Base-by-base conservation (phyloP, 2,329 filamentous ascomycete species). In the Decorospora gaudefroyi region DNA sequence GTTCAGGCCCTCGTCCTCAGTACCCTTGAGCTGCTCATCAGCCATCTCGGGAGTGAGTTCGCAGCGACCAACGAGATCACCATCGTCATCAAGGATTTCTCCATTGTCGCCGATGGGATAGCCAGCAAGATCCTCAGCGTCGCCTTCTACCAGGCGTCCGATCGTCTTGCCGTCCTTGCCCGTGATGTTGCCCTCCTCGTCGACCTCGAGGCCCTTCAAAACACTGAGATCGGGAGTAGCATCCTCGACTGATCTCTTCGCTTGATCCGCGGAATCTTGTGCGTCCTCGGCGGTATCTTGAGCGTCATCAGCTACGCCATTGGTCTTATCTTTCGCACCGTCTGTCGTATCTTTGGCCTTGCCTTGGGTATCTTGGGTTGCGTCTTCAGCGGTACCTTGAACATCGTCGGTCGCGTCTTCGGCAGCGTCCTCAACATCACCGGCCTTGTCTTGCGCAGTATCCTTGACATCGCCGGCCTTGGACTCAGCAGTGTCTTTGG, bases 11-110 rank as follows among this genome's bases (percentile, higher is more conserved):
- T 67, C 68, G 5, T 61, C 70, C 23, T 68, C 59, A 36, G 69
- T 70, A 26, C 72, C 57, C 28, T 70, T 57, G 17, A 73, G 55
- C 43, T 76, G 72, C 40, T 73, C 67, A 50, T 75, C 68, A 33
- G 68, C 67, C 29, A 68, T 62, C 25, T 77, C 74, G 10, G 76
- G 75, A 12, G 74, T 67, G 22, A 78, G 68, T 50, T 79, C 77
- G 38, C 76, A 74, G 42, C 77, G 76, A 36, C 78, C 78, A 33
- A 81, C 76, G 16, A 80, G 73, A 51, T 79, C 74, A 16, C 78
- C 78, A 48, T 78, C 74, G 28, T 80, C 76, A 45, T 80, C 76
- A 16, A 81, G 72, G 19, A 81, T 80, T 55, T 80, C 77, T 44
- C 78, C 78, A 10, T 79, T 71, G 25, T 79, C 74, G 43, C 78